Conservation (phyloP, 495 filamentous ascomycete species). For the Penicillium cosmopolitanum region DNA sequence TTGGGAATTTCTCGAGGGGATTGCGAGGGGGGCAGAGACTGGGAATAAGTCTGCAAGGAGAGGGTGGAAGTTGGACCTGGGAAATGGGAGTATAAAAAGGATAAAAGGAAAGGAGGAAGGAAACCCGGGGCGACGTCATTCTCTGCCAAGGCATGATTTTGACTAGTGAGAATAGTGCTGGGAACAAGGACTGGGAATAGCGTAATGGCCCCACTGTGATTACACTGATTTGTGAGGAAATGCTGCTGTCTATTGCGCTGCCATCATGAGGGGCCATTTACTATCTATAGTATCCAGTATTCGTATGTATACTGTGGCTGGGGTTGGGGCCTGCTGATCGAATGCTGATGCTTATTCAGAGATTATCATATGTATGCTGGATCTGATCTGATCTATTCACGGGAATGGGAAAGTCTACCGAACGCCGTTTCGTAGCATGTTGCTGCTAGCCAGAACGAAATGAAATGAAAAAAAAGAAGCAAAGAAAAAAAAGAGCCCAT, state of each 20-base stretch:
- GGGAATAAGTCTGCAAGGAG: neutral
- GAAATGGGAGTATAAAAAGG: neutral
- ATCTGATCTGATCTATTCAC: neutral
- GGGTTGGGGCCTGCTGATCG: too few species aligned
- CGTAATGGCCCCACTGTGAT: slow-evolving; percentile 11
- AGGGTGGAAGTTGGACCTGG: neutral
- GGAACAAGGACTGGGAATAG: neutral
- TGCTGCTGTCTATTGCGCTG: slow-evolving; percentile 10
- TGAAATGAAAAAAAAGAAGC: neutral
- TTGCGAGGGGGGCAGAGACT: neutral
- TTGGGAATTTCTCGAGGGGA: neutral
- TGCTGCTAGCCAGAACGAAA: slow-evolving; percentile 10
- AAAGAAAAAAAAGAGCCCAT: neutral
- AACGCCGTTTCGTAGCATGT: slow-evolving; percentile 8
- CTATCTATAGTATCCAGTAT: neutral
- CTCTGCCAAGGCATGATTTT: slow-evolving; percentile 20
- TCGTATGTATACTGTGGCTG: too few species aligned
- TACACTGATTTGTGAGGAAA: neutral
- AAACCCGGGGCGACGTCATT: slow-evolving; percentile 18
- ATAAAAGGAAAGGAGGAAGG: neutral
- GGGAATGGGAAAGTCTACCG: slow-evolving; percentile 5
- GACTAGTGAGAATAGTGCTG: too few species aligned
- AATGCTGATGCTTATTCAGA: too few species aligned
- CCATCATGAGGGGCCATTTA: slow-evolving; percentile 4
- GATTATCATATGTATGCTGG: slow-evolving; percentile 2